These are phyloP conservation scores for Tritrichomonas musculus DNA, from an alignment of 208 protist species.

Conservation along the genomic window DNA sequence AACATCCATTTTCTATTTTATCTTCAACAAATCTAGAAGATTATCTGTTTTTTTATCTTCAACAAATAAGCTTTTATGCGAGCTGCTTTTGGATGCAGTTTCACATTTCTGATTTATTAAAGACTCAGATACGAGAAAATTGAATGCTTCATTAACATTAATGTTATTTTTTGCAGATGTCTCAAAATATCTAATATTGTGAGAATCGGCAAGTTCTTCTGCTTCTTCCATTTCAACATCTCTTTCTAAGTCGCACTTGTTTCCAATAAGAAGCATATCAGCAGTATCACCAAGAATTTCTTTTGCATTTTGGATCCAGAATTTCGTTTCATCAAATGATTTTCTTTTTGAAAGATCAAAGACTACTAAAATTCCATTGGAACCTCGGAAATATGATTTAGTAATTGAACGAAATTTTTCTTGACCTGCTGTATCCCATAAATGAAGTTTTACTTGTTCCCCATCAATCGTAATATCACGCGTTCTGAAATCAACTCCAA, in stretches of 20 bases:
- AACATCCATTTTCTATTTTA: too few species aligned
- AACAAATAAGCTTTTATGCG: too few species aligned
- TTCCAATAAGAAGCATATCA: neutral
- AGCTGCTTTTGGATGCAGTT: too few species aligned
- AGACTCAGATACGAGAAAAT: neutral
- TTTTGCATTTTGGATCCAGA: neutral
- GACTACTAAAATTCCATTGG: neutral
- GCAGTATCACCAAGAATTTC: neutral
- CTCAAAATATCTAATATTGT: slow-evolving; percentile 86
- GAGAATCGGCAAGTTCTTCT: slow-evolving; percentile 44
- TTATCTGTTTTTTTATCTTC: too few species aligned
- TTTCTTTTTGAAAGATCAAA: neutral
- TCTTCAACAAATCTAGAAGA: too few species aligned
- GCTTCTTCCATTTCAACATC: slow-evolving; percentile 45
- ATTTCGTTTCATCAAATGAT: neutral
- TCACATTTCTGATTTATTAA: too few species aligned
- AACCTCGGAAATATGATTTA: neutral
- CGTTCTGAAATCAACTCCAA: slow-evolving; percentile 10
- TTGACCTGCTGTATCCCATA: slow-evolving; percentile 28
- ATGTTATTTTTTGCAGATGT: slow-evolving; percentile 92
- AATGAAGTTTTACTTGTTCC: neutral
- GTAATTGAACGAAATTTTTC: slow-evolving; percentile 48
- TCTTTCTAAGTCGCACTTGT: slow-evolving; percentile 58
- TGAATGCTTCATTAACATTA: slow-evolving; percentile 86
- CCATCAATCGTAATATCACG: neutral